Conservation (phyloP, 2,329 filamentous ascomycete species). For the Phaeosphaeriaceae sp. region DNA sequence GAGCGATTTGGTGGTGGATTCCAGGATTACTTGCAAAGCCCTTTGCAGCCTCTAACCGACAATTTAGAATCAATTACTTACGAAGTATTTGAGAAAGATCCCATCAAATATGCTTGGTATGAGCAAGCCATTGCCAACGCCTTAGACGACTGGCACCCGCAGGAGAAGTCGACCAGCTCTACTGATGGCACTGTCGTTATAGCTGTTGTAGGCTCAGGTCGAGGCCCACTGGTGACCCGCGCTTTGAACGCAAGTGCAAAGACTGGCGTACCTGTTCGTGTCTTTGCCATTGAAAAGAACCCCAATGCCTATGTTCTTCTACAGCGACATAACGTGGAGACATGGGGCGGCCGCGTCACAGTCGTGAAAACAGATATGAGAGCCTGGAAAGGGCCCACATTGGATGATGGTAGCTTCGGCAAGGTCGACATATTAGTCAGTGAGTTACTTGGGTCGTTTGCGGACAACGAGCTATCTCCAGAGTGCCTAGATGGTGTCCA, state of each 20-base stretch:
- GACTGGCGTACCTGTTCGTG: slow-evolving; percentile 78
- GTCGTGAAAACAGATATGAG: slow-evolving; percentile 98
- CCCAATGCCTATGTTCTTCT: slow-evolving; percentile 96
- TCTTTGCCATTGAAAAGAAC: slow-evolving; percentile 98
- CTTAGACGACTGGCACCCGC: slow-evolving; percentile 76
- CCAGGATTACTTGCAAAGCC: slow-evolving; percentile 95
- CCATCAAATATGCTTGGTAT: slow-evolving; percentile 97
- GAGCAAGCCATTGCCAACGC: slow-evolving; percentile 83
- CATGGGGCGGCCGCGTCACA: slow-evolving; percentile 81
- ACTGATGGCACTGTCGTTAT: slow-evolving; percentile 76
- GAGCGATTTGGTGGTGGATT: slow-evolving; percentile 74
- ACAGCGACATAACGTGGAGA: slow-evolving; percentile 78
- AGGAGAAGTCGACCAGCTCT: slow-evolving; percentile 76
- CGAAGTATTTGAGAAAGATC: slow-evolving; percentile 97
- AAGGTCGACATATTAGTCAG: slow-evolving; percentile 93
- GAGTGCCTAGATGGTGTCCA: slow-evolving; percentile 97
- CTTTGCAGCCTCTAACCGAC: slow-evolving; percentile 91
- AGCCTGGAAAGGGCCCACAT: slow-evolving; percentile 83
- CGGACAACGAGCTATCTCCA: slow-evolving; percentile 94
- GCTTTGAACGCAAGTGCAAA: slow-evolving; percentile 79
- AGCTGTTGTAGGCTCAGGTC: slow-evolving; percentile 90
- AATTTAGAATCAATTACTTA: slow-evolving; percentile 98
- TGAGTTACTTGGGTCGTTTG: slow-evolving; percentile 93
- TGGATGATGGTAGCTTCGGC: slow-evolving; percentile 60
- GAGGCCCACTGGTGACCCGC: slow-evolving; percentile 88